Evolutionary conservation across 805 yeast species (phyloP).

Genomic region (Hyphopichia homilentoma): DNA sequence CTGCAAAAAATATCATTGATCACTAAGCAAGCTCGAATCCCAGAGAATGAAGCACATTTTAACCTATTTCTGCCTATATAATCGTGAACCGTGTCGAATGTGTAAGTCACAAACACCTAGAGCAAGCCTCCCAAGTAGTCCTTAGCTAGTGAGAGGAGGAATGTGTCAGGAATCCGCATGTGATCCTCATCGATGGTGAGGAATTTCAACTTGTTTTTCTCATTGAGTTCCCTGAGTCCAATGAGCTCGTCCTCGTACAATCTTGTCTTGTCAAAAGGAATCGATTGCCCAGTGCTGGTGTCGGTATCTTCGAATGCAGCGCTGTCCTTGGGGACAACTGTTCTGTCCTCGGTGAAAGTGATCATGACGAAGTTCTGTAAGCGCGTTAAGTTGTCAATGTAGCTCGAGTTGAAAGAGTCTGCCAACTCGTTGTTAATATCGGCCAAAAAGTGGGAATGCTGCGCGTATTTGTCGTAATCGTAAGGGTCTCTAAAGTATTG

Average conservation of each 20-base stretch:
- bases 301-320: constrained; percentile 63
- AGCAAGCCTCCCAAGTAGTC: constrained; percentile 37
- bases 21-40: too few relatives aligned
- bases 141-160: constrained; percentile 40
- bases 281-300: constrained; percentile 32
- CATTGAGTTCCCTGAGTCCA: constrained; percentile 52
- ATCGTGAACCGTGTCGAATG: too few relatives aligned
- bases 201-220: constrained; percentile 44
- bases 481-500: constrained; percentile 69
- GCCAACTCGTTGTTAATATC: constrained; percentile 60
- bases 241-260: constrained; percentile 53
- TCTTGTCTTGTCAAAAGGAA: constrained; percentile 47
- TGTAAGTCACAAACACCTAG: too few relatives aligned
- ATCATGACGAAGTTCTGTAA: constrained; percentile 57
- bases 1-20: too few relatives aligned
- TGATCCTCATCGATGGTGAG: constrained; percentile 54
- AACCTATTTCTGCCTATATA: too few relatives aligned
- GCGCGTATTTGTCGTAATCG: constrained; percentile 51
- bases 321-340: constrained; percentile 68
- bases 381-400: constrained; percentile 38
- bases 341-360: constrained; percentile 58
- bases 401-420: constrained; percentile 29
- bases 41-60: too few relatives aligned
- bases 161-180: constrained; percentile 58
- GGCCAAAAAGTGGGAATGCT: constrained; percentile 57